These are phyloP conservation scores for Aspergillus taichungensis DNA, from an alignment of 495 filamentous ascomycete species.

Conservation along the genomic window DNA sequence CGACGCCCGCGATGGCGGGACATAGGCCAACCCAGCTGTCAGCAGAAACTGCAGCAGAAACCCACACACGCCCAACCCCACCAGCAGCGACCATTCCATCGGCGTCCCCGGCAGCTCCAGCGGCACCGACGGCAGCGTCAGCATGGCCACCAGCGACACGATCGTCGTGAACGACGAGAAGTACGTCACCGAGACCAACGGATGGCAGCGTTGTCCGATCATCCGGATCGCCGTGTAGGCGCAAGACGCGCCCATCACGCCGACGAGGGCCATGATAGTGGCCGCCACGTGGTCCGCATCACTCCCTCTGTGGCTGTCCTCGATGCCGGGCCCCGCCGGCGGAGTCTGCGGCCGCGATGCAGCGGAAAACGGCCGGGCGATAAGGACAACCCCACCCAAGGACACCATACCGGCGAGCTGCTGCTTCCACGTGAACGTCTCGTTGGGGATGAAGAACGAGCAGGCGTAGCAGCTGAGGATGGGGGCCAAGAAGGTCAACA, in stretches of 20 bases:
- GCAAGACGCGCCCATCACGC: slow-evolving; percentile 68
- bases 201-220: slow-evolving; percentile 78
- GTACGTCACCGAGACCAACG: slow-evolving; percentile 80
- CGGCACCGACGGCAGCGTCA: slow-evolving; percentile 46
- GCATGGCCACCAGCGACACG: slow-evolving; percentile 52
- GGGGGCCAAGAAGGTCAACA: slow-evolving; percentile 84
- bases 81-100: slow-evolving; percentile 62
- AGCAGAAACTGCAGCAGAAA: slow-evolving; percentile 83
- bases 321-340: slow-evolving; percentile 6
- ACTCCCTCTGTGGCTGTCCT: slow-evolving; percentile 24
- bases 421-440: slow-evolving; percentile 73
- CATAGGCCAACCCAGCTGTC: slow-evolving; percentile 68
- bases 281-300: slow-evolving; percentile 60
- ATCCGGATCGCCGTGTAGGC: slow-evolving; percentile 76
- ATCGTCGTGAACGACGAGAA: slow-evolving; percentile 65
- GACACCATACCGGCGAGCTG: slow-evolving; percentile 69
- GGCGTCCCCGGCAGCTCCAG: slow-evolving; percentile 53
- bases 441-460: slow-evolving; percentile 58
- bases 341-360: slow-evolving; percentile 3
- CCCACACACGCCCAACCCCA: slow-evolving; percentile 63
- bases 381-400: slow-evolving; percentile 72
- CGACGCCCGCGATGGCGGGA: slow-evolving; percentile 30
- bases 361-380: slow-evolving; percentile 58
- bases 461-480: slow-evolving; percentile 77
- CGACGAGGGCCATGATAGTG: slow-evolving; percentile 64